Conservation (phyloP, 768 basidiomycete species). For the Sporobolomyces roseus region DNA sequence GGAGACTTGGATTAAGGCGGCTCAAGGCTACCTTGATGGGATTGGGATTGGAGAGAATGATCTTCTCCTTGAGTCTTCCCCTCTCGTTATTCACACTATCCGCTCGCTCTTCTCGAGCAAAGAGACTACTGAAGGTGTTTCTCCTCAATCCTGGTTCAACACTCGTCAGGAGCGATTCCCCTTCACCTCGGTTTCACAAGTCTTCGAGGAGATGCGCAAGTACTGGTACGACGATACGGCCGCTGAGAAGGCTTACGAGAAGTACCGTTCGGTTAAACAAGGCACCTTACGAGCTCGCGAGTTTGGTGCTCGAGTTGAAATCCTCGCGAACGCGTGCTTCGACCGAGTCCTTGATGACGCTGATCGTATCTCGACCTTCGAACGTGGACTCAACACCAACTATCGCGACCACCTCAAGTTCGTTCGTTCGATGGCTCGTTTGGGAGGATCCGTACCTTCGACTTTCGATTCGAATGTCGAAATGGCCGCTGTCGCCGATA, state of each 20-base stretch:
- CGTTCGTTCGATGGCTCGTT: neutral
- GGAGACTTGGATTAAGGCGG: conserved; percentile 5
- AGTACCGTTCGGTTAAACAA: neutral
- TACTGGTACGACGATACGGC: conserved; percentile 6
- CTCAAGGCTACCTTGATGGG: neutral
- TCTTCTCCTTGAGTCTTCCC: neutral
- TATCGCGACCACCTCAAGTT: conserved; percentile 1
- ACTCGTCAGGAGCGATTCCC: neutral
- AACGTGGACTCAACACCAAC: neutral
- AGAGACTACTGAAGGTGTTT: neutral
- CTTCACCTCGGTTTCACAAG: neutral
- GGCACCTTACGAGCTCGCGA: neutral
- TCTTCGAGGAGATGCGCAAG: neutral
- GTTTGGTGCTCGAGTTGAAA: neutral
- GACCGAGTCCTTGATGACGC: conserved; percentile 1
- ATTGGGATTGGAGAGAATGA: neutral
- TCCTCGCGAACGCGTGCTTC: conserved; percentile 7
- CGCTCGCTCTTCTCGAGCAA: conserved; percentile 8
- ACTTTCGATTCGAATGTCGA: neutral
- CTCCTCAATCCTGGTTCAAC: conserved; percentile 10
- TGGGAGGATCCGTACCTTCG: no score
- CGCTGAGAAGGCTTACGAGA: neutral
- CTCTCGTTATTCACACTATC: neutral
- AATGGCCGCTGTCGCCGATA: neutral
- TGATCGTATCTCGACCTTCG: conserved; percentile 10